Percentiles rank a stretch among this genome's conserved stretches.
These are phyloP conservation scores for Phialocephala subalpina DNA, from an alignment of 2,329 filamentous ascomycete species.

Conservation along the genomic window DNA sequence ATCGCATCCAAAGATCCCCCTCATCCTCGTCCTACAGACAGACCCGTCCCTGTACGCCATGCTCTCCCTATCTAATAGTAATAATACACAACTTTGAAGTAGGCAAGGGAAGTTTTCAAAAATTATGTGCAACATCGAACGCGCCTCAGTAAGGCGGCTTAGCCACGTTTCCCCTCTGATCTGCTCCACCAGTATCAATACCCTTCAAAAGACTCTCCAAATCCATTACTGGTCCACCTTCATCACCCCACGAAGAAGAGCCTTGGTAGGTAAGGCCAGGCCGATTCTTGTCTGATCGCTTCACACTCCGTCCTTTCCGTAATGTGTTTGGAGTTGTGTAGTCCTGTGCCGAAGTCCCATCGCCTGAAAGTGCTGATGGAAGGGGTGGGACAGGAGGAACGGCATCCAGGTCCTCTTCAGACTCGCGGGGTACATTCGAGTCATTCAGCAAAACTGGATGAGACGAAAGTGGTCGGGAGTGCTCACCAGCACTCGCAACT, in stretches of 20 bases:
- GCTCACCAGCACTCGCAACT: constrained; percentile 30
- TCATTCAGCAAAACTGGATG: constrained; percentile 32
- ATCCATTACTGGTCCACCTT: constrained; percentile 32
- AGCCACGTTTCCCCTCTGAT: constrained; percentile 36
- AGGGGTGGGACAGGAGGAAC: constrained; percentile 44
- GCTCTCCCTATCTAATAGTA: constrained; percentile 1
- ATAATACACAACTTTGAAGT: constrained; percentile 15
- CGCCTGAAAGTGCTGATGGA: constrained; percentile 36
- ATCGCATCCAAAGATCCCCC: background rate
- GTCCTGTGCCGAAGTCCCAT: constrained; percentile 35
- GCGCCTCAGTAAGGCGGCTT: constrained; percentile 43
- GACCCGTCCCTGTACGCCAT: constrained; percentile 1
- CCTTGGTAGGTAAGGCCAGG: constrained; percentile 28
- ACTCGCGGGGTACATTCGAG: constrained; percentile 25
- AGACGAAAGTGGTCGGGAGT: constrained; percentile 36
- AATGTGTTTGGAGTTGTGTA: constrained; percentile 30
- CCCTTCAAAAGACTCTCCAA: constrained; percentile 42
- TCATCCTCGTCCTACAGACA: background rate
- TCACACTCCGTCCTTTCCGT: constrained; percentile 34
- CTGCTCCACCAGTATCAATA: constrained; percentile 38
- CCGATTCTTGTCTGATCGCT: constrained; percentile 31
- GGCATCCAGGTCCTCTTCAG: constrained; percentile 34
- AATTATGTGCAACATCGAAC: constrained; percentile 10
- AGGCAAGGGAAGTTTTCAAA: background rate
- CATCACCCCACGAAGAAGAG: constrained; percentile 37